Evolutionary conservation across 1,284 basidiomycete species (phyloP).

Genomic region (Pyrrhoderma lamaoense): DNA sequence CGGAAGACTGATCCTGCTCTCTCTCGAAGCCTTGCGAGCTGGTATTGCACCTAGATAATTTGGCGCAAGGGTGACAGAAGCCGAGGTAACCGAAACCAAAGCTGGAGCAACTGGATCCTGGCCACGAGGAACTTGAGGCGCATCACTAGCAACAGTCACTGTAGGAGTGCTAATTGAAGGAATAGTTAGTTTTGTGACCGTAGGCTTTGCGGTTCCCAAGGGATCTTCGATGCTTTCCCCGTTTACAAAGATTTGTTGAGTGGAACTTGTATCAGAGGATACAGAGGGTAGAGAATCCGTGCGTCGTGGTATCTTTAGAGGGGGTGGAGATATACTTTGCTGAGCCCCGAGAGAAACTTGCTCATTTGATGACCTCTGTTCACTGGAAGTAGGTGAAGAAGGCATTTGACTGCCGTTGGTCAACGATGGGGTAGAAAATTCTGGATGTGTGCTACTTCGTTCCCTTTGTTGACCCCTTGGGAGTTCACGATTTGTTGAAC

Average conservation of each 20-base stretch:
- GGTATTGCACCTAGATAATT: slow-evolving; percentile 8
- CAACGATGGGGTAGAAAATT: slow-evolving; percentile 8
- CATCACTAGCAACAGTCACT: neutral
- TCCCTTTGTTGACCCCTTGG: slow-evolving; percentile 20
- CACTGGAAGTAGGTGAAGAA: slow-evolving; percentile 27
- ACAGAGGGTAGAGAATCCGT: slow-evolving; percentile 29
- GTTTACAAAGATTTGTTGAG: slow-evolving; percentile 21
- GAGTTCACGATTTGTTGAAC: slow-evolving; percentile 34
- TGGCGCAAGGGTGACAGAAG: slow-evolving; percentile 14
- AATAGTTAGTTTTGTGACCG: slow-evolving; percentile 2
- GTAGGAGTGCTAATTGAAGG: slow-evolving; percentile 11
- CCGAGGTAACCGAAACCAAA: slow-evolving; percentile 4
- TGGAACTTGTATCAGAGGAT: slow-evolving; percentile 22
- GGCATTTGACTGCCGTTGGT: slow-evolving; percentile 14
- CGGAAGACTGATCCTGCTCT: slow-evolving; percentile 61
- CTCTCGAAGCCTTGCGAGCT: slow-evolving; percentile 32
- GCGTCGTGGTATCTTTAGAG: slow-evolving; percentile 38
- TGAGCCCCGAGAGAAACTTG: neutral
- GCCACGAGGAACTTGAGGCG: neutral
- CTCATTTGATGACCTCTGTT: neutral
- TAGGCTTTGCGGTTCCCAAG: slow-evolving; percentile 12
- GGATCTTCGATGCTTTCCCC: slow-evolving; percentile 11
- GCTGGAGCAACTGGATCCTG: neutral
- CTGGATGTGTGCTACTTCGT: slow-evolving; percentile 21
- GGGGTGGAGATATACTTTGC: slow-evolving; percentile 28